Evolutionary conservation across 2,329 filamentous ascomycete species (phyloP), one percentile per base, ranked within the genome.

Genomic region (Onygena corvina): DNA sequence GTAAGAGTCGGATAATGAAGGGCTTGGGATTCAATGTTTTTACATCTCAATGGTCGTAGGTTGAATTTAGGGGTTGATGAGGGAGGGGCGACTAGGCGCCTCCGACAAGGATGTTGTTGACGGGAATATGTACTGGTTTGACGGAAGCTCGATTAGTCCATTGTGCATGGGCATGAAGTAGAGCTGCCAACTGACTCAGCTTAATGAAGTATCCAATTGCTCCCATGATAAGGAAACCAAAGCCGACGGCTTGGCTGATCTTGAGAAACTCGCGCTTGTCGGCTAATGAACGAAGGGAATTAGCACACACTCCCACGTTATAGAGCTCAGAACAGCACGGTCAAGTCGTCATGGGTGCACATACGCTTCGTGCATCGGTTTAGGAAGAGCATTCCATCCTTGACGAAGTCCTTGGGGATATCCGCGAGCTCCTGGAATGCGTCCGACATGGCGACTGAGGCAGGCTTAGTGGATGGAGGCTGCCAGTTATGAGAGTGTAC

Each of bases 381-480:
- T 47, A 73, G 61, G 51, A 73, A 73, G 50, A 70, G 68, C 50
- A 66, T 66, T 50, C 71, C 71, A 57, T 73, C 71, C 42, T 67
- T 67, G 55, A 76, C 62, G 58, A 76, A 76, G 56, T 76, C 73
- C 61, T 70, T 68, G 35, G 74, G 74, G 62, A 76, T 71, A 59
- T 80, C 76, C 56, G 76, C 73, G 54, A 81, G 66, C 56, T 80
- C 77, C 63, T 79, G 76, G 59, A 79, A 62, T 57, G 77, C 74
- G 54, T 80, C 76, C 54, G 74, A 75, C 71, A 75, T 73, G 52
- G 57, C 60, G 58, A 67, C n/a, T 14, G 33, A 49, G 11, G 11
- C 7, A 25, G 11, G 9, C n/a, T n/a, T 20, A 38, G 16, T 18
- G 18, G 34, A 11, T 18, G 34, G 14, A 9, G 6, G 12, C 8